A percentile compares a stretch with the other conserved stretches of the same genome.
These are phyloP conservation scores for Gastrodia elata DNA, from an alignment of 106 monocot species.

Conservation along the genomic window DNA sequence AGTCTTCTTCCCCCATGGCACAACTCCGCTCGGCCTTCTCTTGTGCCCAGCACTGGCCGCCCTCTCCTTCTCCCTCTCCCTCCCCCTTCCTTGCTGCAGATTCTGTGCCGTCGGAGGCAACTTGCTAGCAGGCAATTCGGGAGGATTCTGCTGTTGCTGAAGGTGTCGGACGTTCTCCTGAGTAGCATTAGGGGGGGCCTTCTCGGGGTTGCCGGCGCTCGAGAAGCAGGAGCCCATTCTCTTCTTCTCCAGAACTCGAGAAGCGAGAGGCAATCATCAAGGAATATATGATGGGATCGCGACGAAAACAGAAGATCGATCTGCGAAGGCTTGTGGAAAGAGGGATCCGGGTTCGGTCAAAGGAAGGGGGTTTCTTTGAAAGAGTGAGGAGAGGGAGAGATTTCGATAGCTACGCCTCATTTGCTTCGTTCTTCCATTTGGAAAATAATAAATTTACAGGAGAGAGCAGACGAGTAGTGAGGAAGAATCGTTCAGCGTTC, in stretches of 20 bases:
- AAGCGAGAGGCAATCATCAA: constrained; percentile 1
- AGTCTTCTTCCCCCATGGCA: constrained; percentile 42
- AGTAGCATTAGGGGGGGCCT: background rate
- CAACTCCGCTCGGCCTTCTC: constrained; percentile 11
- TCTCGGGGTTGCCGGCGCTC: constrained; percentile 2
- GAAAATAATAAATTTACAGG: background rate
- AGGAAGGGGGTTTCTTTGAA: constrained; percentile 9
- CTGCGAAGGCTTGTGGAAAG: background rate
- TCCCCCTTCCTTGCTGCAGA: background rate
- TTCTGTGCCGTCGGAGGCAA: background rate
- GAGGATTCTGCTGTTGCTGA: constrained; percentile 1
- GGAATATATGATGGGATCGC: background rate
- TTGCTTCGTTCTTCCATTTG: background rate
- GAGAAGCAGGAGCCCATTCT: constrained; percentile 55
- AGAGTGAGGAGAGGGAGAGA: background rate
- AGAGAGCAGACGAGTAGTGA: background rate
- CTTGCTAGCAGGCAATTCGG: background rate
- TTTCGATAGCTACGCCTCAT: background rate
- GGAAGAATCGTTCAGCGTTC: background rate
- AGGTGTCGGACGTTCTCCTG: background rate
- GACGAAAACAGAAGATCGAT: constrained; percentile 1
- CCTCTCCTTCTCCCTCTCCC: background rate
- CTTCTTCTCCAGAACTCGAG: background rate
- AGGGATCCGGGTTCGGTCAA: background rate
- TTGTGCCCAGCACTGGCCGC: constrained; percentile 4